Evolutionary conservation across 345 rosid species (phyloP).

Genomic region (Luvunga scandens): DNA sequence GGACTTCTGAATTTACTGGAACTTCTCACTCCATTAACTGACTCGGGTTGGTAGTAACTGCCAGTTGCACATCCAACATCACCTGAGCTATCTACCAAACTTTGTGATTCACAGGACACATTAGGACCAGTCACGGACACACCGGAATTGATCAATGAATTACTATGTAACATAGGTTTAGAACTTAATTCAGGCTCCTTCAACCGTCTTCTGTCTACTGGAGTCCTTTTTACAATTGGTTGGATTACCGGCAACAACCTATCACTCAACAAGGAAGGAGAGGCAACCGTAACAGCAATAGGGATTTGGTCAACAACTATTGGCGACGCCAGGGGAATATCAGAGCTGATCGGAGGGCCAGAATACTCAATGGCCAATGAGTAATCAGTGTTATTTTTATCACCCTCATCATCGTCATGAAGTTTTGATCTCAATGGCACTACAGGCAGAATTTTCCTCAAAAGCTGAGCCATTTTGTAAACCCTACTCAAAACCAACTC

Average conservation of each 20-base stretch:
- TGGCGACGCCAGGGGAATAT: constrained; percentile 65
- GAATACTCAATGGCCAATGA: constrained; percentile 74
- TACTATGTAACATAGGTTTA: not conserved
- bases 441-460: constrained; percentile 52
- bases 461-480: constrained; percentile 41
- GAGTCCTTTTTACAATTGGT: constrained; percentile 41
- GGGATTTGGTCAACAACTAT: constrained; percentile 63
- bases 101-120: constrained; percentile 23
- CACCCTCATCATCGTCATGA: constrained; percentile 37
- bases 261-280: constrained; percentile 27
- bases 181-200: constrained; percentile 21
- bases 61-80: constrained; percentile 1
- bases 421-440: constrained; percentile 31
- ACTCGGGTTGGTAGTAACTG: not conserved
- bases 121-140: constrained; percentile 8
- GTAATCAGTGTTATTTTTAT: constrained; percentile 39
- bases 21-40: constrained; percentile 7
- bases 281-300: constrained; percentile 42
- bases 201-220: constrained; percentile 18
- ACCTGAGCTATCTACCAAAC: constrained; percentile 25
- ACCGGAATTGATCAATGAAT: constrained; percentile 2
- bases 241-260: constrained; percentile 54
- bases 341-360: constrained; percentile 53
- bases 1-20: constrained; percentile 10
- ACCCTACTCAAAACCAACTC: not conserved